Evolutionary conservation across 176 grass and related monocot species (phyloP), one percentile per base, ranked within the genome.

Genomic region (Musa acuminata): DNA sequence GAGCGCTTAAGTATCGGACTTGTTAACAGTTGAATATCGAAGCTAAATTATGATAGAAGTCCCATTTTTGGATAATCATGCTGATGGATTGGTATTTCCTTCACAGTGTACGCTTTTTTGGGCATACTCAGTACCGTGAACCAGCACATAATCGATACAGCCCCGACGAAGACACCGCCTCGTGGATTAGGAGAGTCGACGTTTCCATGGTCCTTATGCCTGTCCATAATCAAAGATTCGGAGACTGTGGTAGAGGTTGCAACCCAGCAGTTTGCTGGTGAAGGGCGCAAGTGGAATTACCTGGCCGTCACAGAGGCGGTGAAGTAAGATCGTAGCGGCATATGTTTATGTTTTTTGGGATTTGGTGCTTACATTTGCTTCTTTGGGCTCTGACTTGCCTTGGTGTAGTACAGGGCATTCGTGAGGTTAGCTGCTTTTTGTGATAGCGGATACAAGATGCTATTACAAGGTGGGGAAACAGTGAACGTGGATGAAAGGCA

Each of bases 171-270:
- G 67, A 14, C 49, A 52, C 75, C 81, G 25, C 19, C 75, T 77
- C 68, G 67, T 71, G 72, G 58, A 12, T 78, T 67, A 27, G 86
- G 75, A 73, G 83, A 82, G 52, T 83, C 86, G 72, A 59, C 73
- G 75, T 55, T 87, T 66, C 86, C 95, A 21, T 99, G 95, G 95
- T 74, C 90, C 76, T 83, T 99, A 62, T 81, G 87, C 71, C 80
- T 99, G 27, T 94, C 90, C 8, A 77, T 93, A 76, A 81, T 99
- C 8, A 99, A 99, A 79, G 90, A 99, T 89, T 78, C 77, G 1
- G 95, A 99, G 67, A 86, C 95, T 14, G 95, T 99, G 59, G 86
- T 99, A 27, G 95, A 99, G 79, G 95, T 99, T 70, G 84, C 88
- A 35, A 82, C 90, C 68, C 88, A 94, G 51, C 83, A 99, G 68